Percentiles rank a stretch among this genome's conserved stretches.
Conservation (phyloP, 139 green algal genomes). For the Asterochloris erici region DNA sequence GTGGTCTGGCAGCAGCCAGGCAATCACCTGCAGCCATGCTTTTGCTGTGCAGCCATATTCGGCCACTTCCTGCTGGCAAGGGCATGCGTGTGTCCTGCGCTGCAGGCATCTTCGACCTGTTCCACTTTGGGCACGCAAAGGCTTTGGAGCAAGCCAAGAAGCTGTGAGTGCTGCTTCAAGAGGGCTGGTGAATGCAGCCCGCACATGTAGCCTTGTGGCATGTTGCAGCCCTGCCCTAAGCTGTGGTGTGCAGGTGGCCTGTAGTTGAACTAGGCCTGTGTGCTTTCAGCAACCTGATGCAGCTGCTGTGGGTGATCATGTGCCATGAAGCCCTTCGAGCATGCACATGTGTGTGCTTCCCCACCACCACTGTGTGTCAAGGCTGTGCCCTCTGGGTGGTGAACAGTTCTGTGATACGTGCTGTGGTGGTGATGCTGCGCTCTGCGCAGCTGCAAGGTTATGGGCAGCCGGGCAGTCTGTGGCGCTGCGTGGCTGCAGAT, state of each 20-base stretch:
- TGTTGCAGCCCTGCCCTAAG: too few relatives aligned
- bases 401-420: not conserved
- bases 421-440: too few relatives aligned
- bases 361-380: not conserved
- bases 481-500: conserved; percentile 45
- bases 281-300: too few relatives aligned
- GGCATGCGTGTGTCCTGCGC: not conserved
- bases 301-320: too few relatives aligned
- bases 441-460: not conserved
- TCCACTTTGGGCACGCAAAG: conserved; percentile 88
- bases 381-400: not conserved
- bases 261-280: not conserved
- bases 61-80: not conserved
- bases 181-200: not conserved
- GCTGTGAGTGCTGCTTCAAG: conserved; percentile 42
- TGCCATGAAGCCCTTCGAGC: too few relatives aligned
- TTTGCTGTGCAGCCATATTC: not conserved
- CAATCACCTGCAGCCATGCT: not conserved
- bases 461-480: not conserved
- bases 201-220: not conserved
- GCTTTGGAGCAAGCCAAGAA: conserved; percentile 91
- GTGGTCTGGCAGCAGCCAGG: too few relatives aligned
- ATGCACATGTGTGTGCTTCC: too few relatives aligned
- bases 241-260: not conserved
- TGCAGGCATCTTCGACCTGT: conserved; percentile 86